Evolutionary conservation across 2,329 filamentous ascomycete species (phyloP), one percentile per base, ranked within the genome.

Genomic region (Elsinoe perseae): DNA sequence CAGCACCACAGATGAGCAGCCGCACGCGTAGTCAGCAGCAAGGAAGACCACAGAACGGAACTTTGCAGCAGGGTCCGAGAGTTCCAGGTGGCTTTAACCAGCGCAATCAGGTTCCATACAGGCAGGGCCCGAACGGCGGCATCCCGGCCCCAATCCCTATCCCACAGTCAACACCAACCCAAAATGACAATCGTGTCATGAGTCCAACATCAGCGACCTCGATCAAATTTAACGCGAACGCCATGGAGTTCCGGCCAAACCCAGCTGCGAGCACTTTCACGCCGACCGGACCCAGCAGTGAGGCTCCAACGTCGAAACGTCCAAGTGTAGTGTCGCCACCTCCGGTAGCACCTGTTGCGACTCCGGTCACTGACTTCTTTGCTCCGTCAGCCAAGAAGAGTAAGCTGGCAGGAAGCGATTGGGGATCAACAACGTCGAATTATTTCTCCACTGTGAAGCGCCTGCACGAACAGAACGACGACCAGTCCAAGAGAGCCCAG

Each of bases 221-320:
- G 3, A 77, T 73, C 5, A 77, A 78, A 58, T 79, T 85, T 68
- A 84, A 84, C 60, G 81, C 80, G 32, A 79, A 77, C 54, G 83
- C 82, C 0, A 73, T 78, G 66, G 90, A 95, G 65, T 97, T 96
- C 72, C 84, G 86, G 61, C 93, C 92, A 16, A 95, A 86, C 64
- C 84, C 88, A 3, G 86, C 86, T 60, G 90, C 91, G 0, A 80
- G 81, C 43, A 78, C 85, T 1, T 97, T 98, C 72, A 92, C 84
- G 62, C 92, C 87, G 4, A 87, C 81, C 46, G 78, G 81, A 61
- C 78, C 78, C 62, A 85, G 79, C 70, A 71, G 56, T 68, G 70
- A 21, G 68, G 66, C 25, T 59, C 61, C 60, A 65, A 64, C 60
- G 59, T 64, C 63, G 23, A 56, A 59, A 34, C 57, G 70, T n/a